phyloP scores from a whole-genome alignment of 2,329 filamentous ascomycete genomes.

The Colletotrichum sojae region DNA sequence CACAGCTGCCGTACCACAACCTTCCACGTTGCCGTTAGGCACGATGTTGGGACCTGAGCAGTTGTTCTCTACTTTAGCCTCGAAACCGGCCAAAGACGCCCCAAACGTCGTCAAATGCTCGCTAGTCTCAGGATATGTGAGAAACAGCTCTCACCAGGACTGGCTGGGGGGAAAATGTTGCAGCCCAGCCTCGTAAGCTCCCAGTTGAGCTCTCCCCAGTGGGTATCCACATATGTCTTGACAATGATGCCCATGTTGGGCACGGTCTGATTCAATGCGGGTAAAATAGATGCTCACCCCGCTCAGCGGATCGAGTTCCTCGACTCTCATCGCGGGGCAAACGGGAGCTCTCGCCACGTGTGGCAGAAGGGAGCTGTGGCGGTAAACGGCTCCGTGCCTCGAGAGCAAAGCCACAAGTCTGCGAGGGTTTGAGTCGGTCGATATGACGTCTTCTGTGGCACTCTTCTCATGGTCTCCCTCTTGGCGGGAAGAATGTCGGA shows the following conservation, averaged over 20 bases:
- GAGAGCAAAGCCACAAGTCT: not conserved
- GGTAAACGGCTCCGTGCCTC: conserved; percentile 2
- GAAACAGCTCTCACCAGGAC: conserved; percentile 73
- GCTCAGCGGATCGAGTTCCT: conserved; percentile 76
- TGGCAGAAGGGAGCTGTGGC: not conserved
- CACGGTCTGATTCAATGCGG: conserved; percentile 75
- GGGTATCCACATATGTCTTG: conserved; percentile 76
- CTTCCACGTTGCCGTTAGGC: conserved; percentile 81
- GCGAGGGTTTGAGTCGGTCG: not conserved
- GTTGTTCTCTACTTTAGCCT: conserved; percentile 75
- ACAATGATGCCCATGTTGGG: conserved; percentile 79
- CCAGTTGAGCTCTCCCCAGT: conserved; percentile 77
- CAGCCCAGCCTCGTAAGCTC: conserved; percentile 66
- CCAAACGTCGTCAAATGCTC: not conserved
- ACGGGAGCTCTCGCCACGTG: conserved; percentile 61
- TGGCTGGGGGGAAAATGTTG: conserved; percentile 77
- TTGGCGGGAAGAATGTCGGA: conserved; percentile 28
- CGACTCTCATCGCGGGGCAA: conserved; percentile 79
- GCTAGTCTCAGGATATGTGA: not conserved
- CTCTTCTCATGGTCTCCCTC: conserved; percentile 64
- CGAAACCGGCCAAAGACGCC: conserved; percentile 50
- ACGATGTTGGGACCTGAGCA: conserved; percentile 73
- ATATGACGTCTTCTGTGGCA: conserved; percentile 40
- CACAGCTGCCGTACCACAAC: conserved; percentile 79
- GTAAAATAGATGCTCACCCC: conserved; percentile 79